phyloP scores from a whole-genome alignment of 495 filamentous ascomycete species.

The Aspergillus funiculosus region DNA sequence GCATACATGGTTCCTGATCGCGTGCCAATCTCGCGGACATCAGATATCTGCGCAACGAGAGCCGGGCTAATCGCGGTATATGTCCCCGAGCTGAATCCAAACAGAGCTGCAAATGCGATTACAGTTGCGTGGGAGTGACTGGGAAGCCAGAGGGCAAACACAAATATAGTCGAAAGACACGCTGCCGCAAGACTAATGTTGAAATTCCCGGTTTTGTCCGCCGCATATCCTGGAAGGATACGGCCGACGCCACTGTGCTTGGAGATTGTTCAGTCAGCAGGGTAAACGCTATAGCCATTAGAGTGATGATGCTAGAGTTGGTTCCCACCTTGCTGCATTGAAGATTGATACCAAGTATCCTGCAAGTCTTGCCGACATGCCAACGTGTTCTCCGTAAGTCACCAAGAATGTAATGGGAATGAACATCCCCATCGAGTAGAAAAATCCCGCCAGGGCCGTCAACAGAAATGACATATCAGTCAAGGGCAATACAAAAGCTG shows the following conservation, averaged over 20 bases:
- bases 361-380: conserved; percentile 53
- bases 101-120: conserved; percentile 56
- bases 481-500: conserved; percentile 55
- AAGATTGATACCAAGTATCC: conserved; percentile 65
- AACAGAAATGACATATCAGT: conserved; percentile 51
- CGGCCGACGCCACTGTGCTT: conserved; percentile 51
- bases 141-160: neutral
- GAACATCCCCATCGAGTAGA: conserved; percentile 68
- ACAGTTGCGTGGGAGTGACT: conserved; percentile 42
- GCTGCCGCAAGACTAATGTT: conserved; percentile 53
- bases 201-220: conserved; percentile 60
- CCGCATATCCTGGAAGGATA: conserved; percentile 57
- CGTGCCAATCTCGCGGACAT: neutral
- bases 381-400: conserved; percentile 28
- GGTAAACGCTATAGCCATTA: conserved; percentile 2
- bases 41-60: neutral
- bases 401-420: conserved; percentile 65
- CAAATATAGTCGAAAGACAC: neutral
- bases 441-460: conserved; percentile 48
- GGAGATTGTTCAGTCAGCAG: conserved; percentile 7
- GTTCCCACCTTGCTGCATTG: conserved; percentile 68
- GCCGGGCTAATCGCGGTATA: conserved; percentile 21
- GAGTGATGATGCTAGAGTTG: too few species aligned
- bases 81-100: conserved; percentile 62
- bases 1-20: neutral